Evolutionary conservation across 2,329 filamentous ascomycete species (phyloP).

Genomic region (Fusarium verticillioides): DNA sequence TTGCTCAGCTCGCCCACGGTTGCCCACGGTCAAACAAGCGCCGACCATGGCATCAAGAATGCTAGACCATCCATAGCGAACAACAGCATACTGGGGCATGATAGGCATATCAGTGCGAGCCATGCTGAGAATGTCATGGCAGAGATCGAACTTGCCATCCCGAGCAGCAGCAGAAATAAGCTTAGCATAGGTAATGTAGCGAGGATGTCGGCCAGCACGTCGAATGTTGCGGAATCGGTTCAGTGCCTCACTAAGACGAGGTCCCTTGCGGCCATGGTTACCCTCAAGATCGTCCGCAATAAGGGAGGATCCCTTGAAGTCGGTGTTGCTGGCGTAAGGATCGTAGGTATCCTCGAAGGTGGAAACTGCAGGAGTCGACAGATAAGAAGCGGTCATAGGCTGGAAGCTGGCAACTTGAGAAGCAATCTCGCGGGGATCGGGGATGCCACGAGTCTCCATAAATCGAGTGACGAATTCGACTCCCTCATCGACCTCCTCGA

Average conservation of each 20-base stretch:
- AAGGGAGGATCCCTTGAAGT: constrained; percentile 91
- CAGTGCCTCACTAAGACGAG: constrained; percentile 82
- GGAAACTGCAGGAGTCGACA: constrained; percentile 66
- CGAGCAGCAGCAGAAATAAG: constrained; percentile 91
- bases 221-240: constrained; percentile 92
- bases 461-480: constrained; percentile 74
- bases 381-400: constrained; percentile 57
- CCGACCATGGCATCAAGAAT: constrained; percentile 98
- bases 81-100: constrained; percentile 83
- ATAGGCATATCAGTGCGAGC: constrained; percentile 90
- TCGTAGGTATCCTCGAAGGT: constrained; percentile 86
- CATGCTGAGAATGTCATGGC: constrained; percentile 88
- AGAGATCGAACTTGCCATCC: constrained; percentile 82
- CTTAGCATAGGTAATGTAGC: constrained; percentile 97
- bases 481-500: constrained; percentile 88
- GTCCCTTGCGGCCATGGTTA: constrained; percentile 75
- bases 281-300: constrained; percentile 93
- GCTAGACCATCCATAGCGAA: constrained; percentile 95
- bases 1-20: constrained; percentile 82
- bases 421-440: constrained; percentile 64
- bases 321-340: constrained; percentile 88
- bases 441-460: constrained; percentile 66
- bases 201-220: constrained; percentile 87
- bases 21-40: constrained; percentile 84
- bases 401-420: constrained; percentile 60